These are phyloP conservation scores for Pyracantha coccinea DNA, from an alignment of 331 rosid species.

Conservation along the genomic window DNA sequence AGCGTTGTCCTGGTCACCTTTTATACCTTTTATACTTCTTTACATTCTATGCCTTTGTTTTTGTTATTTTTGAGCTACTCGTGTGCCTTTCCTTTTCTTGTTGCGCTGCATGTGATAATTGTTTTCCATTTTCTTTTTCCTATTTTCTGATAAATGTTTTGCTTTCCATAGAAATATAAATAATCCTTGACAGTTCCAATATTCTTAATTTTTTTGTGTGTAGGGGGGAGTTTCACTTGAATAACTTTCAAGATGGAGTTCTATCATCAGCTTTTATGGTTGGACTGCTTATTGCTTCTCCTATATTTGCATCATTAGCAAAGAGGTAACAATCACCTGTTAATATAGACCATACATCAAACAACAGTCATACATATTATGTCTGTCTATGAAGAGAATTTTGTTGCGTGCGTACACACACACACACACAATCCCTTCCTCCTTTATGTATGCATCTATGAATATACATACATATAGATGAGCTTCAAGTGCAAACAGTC, in stretches of 20 bases:
- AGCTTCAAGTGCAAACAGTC: background rate
- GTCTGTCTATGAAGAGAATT: background rate
- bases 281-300: conserved; percentile 86
- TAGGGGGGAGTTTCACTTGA: conserved; percentile 78
- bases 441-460: background rate
- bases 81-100: background rate
- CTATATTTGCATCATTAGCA: conserved; percentile 67
- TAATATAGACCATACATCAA: background rate
- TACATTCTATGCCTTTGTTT: background rate
- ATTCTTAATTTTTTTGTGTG: conserved; percentile 7
- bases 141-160: background rate
- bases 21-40: background rate
- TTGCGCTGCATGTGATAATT: background rate
- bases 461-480: background rate
- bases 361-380: background rate
- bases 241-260: conserved; percentile 69
- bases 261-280: conserved; percentile 92
- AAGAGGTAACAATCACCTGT: conserved; percentile 40
- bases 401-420: background rate
- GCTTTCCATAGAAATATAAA: background rate
- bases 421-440: background rate
- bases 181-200: background rate
- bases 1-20: background rate
- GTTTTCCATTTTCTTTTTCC: background rate
- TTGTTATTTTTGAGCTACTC: background rate